These are phyloP conservation scores for Chalciporus sp. DNA, from an alignment of 1,284 basidiomycete species.

Conservation along the genomic window DNA sequence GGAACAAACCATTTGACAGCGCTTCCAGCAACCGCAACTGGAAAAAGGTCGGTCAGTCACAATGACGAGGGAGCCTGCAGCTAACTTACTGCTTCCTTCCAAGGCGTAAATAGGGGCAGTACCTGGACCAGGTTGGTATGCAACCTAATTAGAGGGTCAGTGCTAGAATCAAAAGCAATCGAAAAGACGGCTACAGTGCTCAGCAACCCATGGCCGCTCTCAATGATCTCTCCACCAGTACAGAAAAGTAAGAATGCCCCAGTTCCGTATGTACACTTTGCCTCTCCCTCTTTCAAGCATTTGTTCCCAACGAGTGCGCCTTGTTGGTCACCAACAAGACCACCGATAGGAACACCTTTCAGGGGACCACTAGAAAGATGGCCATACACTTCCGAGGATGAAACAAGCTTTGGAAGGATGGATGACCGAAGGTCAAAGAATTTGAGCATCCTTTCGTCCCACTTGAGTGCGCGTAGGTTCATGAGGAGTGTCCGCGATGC, in stretches of 20 bases:
- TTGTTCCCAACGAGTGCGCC: slow-evolving; percentile 97
- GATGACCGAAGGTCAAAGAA: slow-evolving; percentile 86
- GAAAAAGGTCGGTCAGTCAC: slow-evolving; percentile 3
- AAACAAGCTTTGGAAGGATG: slow-evolving; percentile 87
- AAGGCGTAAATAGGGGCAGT: slow-evolving; percentile 88
- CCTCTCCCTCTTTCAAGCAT: slow-evolving; percentile 82
- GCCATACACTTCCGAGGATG: slow-evolving; percentile 92
- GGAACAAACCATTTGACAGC: slow-evolving; percentile 80
- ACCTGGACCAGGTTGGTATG: slow-evolving; percentile 86
- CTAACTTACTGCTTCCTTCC: slow-evolving; percentile 83
- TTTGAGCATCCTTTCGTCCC: slow-evolving; percentile 81
- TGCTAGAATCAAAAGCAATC: slow-evolving; percentile 7
- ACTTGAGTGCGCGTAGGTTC: slow-evolving; percentile 80
- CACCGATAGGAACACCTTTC: slow-evolving; percentile 83
- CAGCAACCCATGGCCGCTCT: slow-evolving; percentile 85
- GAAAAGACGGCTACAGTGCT: slow-evolving; percentile 70
- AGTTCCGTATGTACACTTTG: slow-evolving; percentile 95
- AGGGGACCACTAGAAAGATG: slow-evolving; percentile 70
- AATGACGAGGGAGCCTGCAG: not conserved
- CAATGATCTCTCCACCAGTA: slow-evolving; percentile 86
- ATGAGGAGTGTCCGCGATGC: slow-evolving; percentile 95
- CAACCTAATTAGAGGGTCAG: slow-evolving; percentile 55
- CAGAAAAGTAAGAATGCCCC: slow-evolving; percentile 96
- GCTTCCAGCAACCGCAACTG: slow-evolving; percentile 92
- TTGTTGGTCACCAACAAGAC: slow-evolving; percentile 96